Conservation (phyloP, 2,329 filamentous ascomycete genomes). For the Orbilia blumenaviensis region DNA sequence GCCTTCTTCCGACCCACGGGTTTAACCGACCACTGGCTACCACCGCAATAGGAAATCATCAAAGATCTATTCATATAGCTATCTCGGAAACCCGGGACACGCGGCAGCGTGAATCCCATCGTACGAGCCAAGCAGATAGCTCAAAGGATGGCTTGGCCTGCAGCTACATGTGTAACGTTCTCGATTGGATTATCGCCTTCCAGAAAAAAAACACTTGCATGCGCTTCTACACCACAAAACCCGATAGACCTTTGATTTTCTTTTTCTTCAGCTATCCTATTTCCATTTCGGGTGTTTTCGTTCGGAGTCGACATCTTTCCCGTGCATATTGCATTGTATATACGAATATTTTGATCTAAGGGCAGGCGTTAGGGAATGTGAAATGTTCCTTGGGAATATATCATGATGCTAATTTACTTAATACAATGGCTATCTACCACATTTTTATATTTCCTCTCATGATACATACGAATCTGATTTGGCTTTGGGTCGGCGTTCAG, state of each 20-base stretch:
- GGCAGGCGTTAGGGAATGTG: too few relatives aligned
- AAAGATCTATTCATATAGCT: not conserved
- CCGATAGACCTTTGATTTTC: not conserved
- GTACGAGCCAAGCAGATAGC: not conserved
- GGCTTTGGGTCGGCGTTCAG: constrained; percentile 40
- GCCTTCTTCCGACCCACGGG: not conserved
- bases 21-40: not conserved
- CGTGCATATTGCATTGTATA: too few relatives aligned
- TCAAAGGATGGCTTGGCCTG: not conserved
- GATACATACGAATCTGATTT: not conserved
- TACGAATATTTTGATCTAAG: too few relatives aligned
- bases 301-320: too few relatives aligned
- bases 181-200: constrained; percentile 14
- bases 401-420: too few relatives aligned
- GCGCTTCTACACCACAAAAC: not conserved
- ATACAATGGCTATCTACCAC: too few relatives aligned
- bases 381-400: too few relatives aligned
- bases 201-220: constrained; percentile 19
- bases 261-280: not conserved
- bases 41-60: not conserved
- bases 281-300: not conserved
- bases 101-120: not conserved
- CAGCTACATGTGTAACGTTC: constrained; percentile 12
- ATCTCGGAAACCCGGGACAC: not conserved
- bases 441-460: too few relatives aligned